These are phyloP conservation scores for Daldinia grandis DNA, from an alignment of 495 filamentous ascomycete species.

Conservation along the genomic window DNA sequence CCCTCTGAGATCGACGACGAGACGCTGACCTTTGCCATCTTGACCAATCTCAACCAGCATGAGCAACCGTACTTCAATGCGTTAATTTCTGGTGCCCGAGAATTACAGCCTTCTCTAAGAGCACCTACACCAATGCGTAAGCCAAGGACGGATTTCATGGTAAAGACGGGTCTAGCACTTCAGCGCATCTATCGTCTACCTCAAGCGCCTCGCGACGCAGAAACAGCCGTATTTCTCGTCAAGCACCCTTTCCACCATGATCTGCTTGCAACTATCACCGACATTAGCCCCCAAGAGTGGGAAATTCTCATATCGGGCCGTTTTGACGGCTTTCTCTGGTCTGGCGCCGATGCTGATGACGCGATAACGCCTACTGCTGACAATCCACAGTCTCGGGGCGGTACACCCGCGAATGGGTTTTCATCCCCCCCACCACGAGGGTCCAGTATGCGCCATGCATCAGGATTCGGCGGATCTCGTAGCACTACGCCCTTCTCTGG, in stretches of 20 bases:
- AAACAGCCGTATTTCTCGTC: conserved; percentile 87
- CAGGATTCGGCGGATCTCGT: conserved; percentile 48
- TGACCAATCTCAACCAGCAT: conserved; percentile 82
- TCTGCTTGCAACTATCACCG: conserved; percentile 84
- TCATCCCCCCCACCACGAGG: conserved; percentile 49
- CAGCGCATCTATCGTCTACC: conserved; percentile 84
- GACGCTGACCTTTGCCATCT: conserved; percentile 88
- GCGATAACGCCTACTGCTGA: conserved; percentile 49
- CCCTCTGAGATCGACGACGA: conserved; percentile 91
- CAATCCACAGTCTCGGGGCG: conserved; percentile 61
- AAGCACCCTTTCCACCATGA: conserved; percentile 83
- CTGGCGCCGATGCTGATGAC: conserved; percentile 77
- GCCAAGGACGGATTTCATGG: conserved; percentile 70
- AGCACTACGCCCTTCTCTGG: conserved; percentile 48
- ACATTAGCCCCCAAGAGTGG: conserved; percentile 89
- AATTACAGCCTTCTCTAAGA: conserved; percentile 62
- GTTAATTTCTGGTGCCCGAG: conserved; percentile 73
- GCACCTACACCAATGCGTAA: conserved; percentile 66
- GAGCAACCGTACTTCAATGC: conserved; percentile 80
- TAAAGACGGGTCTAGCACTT: conserved; percentile 76
- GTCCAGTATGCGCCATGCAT: conserved; percentile 39
- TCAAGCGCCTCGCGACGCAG: conserved; percentile 77
- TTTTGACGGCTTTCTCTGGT: conserved; percentile 97
- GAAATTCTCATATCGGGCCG: conserved; percentile 95
- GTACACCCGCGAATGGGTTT: conserved; percentile 60